Conservation (phyloP, 768 basidiomycete species). For the Tulasnella sp. region DNA sequence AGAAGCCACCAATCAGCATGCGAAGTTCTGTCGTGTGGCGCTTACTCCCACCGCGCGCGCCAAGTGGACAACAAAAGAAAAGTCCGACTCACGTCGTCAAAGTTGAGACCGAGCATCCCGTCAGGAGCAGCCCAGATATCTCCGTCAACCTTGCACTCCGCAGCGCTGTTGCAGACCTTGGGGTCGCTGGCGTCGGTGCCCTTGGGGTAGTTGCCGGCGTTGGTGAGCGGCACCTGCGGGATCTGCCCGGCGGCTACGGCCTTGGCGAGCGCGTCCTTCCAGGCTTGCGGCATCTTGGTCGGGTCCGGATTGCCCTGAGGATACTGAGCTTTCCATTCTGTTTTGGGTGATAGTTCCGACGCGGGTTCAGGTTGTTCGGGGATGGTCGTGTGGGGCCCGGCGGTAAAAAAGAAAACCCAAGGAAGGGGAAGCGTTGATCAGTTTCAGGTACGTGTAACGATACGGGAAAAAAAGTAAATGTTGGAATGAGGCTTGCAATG, state of each 20-base stretch:
- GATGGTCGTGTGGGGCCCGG: background rate
- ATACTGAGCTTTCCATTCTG: constrained; percentile 15
- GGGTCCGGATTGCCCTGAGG: constrained; percentile 10
- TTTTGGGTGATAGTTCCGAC: background rate
- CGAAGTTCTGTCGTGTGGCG: background rate
- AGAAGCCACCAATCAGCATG: background rate
- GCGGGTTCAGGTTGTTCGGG: background rate
- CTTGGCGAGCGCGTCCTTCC: constrained; percentile 14
- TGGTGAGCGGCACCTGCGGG: constrained; percentile 9
- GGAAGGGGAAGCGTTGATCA: background rate
- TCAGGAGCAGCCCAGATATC: constrained; percentile 23
- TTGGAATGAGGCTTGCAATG: background rate
- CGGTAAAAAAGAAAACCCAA: background rate
- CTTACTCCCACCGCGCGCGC: background rate
- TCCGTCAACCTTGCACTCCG: background rate
- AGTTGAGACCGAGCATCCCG: constrained; percentile 21
- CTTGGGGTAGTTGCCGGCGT: background rate
- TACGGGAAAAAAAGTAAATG: background rate
- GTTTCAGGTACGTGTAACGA: background rate
- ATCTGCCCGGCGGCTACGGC: constrained; percentile 16
- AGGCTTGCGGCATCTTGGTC: constrained; percentile 21
- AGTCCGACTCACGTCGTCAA: constrained; percentile 22
- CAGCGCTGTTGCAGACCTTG: constrained; percentile 8
- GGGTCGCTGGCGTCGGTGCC: background rate
- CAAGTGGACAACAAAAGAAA: too few relatives aligned